Evolutionary conservation across 306 rosid species (phyloP).

Genomic region (Rosa chinensis): DNA sequence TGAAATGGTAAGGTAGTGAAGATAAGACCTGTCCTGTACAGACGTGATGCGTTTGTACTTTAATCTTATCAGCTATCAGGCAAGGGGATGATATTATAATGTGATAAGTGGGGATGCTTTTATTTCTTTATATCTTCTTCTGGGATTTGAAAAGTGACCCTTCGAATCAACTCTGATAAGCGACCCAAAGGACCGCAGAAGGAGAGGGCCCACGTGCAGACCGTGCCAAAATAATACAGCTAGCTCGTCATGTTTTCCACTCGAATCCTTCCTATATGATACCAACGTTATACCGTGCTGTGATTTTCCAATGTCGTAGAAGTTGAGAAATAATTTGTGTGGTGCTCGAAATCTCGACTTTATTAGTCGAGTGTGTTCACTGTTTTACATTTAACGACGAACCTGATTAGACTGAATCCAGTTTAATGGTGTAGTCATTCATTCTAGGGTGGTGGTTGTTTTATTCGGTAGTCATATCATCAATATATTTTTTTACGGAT

Average conservation of each 20-base stretch:
- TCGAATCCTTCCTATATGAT: background rate
- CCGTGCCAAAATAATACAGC: slow-evolving; percentile 1
- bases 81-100: background rate
- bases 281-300: too few relatives aligned
- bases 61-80: background rate
- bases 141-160: too few relatives aligned
- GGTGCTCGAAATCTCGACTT: too few relatives aligned
- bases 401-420: too few relatives aligned
- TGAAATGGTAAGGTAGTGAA: background rate
- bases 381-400: too few relatives aligned
- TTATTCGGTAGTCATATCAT: too few relatives aligned
- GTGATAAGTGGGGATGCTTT: background rate
- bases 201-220: background rate
- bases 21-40: background rate
- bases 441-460: too few relatives aligned
- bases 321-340: too few relatives aligned
- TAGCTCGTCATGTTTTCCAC: background rate
- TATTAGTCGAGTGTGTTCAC: too few relatives aligned
- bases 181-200: background rate
- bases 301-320: too few relatives aligned
- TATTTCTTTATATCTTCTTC: background rate
- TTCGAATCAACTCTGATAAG: background rate
- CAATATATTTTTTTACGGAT: too few relatives aligned
- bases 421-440: too few relatives aligned
- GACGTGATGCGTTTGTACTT: background rate